Conservation (phyloP, 305 asterid species). For the Plantago rigida region DNA sequence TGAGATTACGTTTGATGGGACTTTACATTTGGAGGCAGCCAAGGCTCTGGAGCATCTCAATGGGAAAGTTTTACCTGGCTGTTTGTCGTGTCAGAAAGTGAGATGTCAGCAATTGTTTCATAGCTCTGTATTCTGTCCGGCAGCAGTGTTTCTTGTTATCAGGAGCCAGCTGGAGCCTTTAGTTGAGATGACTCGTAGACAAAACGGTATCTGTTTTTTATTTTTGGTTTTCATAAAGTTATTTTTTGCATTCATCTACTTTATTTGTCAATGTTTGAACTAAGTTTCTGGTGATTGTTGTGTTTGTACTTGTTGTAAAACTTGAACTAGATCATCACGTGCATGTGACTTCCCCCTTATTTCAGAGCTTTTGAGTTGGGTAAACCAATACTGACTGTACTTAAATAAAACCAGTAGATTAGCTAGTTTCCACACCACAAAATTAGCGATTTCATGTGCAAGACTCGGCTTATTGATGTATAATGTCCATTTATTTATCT, state of each 20-base stretch:
- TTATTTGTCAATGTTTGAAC: too few relatives aligned
- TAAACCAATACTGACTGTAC: background rate
- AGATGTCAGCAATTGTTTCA: constrained; percentile 58
- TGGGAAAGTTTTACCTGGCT: constrained; percentile 70
- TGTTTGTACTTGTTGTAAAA: constrained; percentile 8
- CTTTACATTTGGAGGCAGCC: constrained; percentile 82
- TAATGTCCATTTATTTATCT: too few relatives aligned
- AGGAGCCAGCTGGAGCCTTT: constrained; percentile 39
- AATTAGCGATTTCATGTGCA: too few relatives aligned
- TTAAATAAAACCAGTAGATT: background rate
- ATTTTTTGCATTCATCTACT: constrained; percentile 9
- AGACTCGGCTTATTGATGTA: too few relatives aligned
- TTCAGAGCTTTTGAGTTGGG: background rate
- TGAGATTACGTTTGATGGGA: constrained; percentile 59
- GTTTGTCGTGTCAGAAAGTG: constrained; percentile 75
- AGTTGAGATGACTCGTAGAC: constrained; percentile 39
- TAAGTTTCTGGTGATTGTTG: constrained; percentile 12
- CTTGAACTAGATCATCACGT: background rate
- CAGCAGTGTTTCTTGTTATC: constrained; percentile 57
- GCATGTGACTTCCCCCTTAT: background rate
- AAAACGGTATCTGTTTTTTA: constrained; percentile 36
- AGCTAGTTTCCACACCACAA: too few relatives aligned
- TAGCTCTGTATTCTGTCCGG: constrained; percentile 69
- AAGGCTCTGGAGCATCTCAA: constrained; percentile 67
- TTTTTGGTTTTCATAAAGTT: background rate